These are phyloP conservation scores for Podila minutissima DNA, from an alignment of 192 early-diverging fungal species.

Conservation along the genomic window DNA sequence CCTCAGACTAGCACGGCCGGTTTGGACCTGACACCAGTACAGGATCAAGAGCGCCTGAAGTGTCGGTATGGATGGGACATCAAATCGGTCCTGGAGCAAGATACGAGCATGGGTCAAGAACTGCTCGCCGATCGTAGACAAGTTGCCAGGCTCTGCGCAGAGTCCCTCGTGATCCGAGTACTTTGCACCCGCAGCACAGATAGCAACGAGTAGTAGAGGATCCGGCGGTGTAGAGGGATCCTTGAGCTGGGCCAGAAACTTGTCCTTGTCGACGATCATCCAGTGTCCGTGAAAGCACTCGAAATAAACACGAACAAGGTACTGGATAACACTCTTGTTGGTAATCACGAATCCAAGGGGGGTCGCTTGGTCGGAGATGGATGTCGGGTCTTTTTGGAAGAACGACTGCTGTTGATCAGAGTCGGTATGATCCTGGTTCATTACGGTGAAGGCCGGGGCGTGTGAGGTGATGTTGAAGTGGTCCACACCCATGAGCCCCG, in stretches of 20 bases:
- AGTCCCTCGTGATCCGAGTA: conserved; percentile 44
- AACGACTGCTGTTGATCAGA: conserved; percentile 24
- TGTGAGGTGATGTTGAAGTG: conserved; percentile 27
- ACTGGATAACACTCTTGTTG: conserved; percentile 51
- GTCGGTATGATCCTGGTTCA: conserved; percentile 23
- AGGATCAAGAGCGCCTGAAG: conserved; percentile 53
- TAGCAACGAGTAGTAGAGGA: conserved; percentile 37
- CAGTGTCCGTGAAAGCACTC: conserved; percentile 49
- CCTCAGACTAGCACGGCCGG: conserved; percentile 42
- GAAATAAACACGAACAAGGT: conserved; percentile 47
- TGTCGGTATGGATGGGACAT: conserved; percentile 53
- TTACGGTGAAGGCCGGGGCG: conserved; percentile 18
- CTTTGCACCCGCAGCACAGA: conserved; percentile 48
- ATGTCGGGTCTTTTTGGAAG: conserved; percentile 34
- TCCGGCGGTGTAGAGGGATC: conserved; percentile 29
- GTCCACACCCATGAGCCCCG: conserved; percentile 17
- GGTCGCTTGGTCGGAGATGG: conserved; percentile 22
- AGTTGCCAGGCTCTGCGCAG: conserved; percentile 38
- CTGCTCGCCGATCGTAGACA: conserved; percentile 44
- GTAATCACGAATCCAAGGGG: conserved; percentile 45
- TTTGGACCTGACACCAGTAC: conserved; percentile 53
- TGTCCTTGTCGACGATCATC: conserved; percentile 50
- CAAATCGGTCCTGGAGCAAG: conserved; percentile 51
- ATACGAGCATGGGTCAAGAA: conserved; percentile 46
- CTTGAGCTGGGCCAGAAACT: conserved; percentile 41